A percentile compares a stretch with the other conserved stretches of the same genome.
These are phyloP conservation scores for Phytophthora fragariae DNA, from an alignment of 352 stramenopile species.

Conservation along the genomic window DNA sequence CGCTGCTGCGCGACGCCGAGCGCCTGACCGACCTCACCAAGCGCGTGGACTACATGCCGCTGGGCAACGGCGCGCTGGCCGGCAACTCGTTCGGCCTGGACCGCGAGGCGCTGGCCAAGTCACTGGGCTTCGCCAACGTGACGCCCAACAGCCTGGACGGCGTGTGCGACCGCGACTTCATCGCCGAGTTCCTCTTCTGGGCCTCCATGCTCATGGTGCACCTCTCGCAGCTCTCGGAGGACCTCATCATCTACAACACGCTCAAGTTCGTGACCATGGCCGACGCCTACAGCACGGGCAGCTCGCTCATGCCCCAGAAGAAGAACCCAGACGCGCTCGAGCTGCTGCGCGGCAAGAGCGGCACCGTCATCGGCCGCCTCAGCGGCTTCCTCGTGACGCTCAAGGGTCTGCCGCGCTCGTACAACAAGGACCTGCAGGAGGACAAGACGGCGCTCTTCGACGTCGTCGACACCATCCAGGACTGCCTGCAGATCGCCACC, in stretches of 20 bases:
- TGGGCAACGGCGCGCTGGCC: slow-evolving; percentile 97
- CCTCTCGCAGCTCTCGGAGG: slow-evolving; percentile 97
- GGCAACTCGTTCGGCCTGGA: slow-evolving; percentile 98
- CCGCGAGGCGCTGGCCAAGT: slow-evolving; percentile 92
- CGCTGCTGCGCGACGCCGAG: slow-evolving; percentile 94
- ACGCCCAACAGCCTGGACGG: slow-evolving; percentile 98
- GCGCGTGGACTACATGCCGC: slow-evolving; percentile 95
- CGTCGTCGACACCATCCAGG: slow-evolving; percentile 96
- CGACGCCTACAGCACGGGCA: slow-evolving; percentile 98
- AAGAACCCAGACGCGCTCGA: slow-evolving; percentile 99
- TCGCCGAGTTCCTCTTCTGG: slow-evolving; percentile 99
- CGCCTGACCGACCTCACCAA: slow-evolving; percentile 94
- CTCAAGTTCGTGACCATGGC: slow-evolving; percentile 96
- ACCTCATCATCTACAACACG: slow-evolving; percentile 99
- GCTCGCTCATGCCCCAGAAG: slow-evolving; percentile 99
- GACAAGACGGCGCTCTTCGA: slow-evolving; percentile 99
- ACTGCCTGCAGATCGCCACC: slow-evolving; percentile 97
- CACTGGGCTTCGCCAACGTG: slow-evolving; percentile 94
- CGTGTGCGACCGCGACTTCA: slow-evolving; percentile 99
- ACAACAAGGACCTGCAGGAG: slow-evolving; percentile 99
- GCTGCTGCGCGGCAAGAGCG: slow-evolving; percentile 97
- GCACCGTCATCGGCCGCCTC: slow-evolving; percentile 94
- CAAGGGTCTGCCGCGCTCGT: slow-evolving; percentile 96
- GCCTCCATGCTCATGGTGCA: slow-evolving; percentile 96
- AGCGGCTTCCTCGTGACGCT: slow-evolving; percentile 97